Evolutionary conservation across 345 rosid species (phyloP).

Genomic region (Cochlearia excelsa): DNA sequence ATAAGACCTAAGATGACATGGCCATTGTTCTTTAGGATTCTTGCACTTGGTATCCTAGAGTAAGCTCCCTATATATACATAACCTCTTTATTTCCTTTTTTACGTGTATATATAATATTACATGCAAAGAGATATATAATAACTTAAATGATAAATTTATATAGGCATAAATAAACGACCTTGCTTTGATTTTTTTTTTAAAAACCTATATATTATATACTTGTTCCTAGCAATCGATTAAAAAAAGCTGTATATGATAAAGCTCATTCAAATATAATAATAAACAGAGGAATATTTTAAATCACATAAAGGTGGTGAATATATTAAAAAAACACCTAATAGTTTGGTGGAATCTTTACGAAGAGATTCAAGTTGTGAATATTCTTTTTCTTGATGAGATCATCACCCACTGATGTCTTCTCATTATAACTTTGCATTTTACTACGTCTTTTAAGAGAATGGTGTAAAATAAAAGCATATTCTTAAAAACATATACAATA

Average conservation of each 20-base stretch:
- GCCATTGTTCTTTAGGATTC: constrained; percentile 65
- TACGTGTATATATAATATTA: background rate
- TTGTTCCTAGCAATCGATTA: background rate
- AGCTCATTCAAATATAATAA: background rate
- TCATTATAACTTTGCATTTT: constrained; percentile 8
- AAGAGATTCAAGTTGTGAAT: constrained; percentile 18
- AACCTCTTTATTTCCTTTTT: background rate
- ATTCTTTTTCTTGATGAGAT: constrained; percentile 24
- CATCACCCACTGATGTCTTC: constrained; percentile 15
- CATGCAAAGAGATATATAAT: background rate
- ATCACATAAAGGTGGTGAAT: background rate
- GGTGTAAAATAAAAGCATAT: constrained; percentile 26
- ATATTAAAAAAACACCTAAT: background rate
- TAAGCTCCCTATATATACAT: constrained; percentile 37
- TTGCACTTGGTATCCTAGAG: constrained; percentile 81
- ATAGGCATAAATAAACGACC: too few relatives aligned
- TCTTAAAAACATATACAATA: too few relatives aligned
- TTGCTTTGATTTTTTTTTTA: too few relatives aligned
- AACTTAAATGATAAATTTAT: too few relatives aligned
- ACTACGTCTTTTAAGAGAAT: constrained; percentile 5
- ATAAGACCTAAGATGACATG: constrained; percentile 87
- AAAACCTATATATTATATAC: background rate
- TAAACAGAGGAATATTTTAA: background rate
- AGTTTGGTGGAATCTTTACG: constrained; percentile 3
- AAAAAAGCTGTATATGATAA: background rate